Evolutionary conservation across 805 yeast genomes (phyloP).

Genomic region (Jamesozyma hellenica): DNA sequence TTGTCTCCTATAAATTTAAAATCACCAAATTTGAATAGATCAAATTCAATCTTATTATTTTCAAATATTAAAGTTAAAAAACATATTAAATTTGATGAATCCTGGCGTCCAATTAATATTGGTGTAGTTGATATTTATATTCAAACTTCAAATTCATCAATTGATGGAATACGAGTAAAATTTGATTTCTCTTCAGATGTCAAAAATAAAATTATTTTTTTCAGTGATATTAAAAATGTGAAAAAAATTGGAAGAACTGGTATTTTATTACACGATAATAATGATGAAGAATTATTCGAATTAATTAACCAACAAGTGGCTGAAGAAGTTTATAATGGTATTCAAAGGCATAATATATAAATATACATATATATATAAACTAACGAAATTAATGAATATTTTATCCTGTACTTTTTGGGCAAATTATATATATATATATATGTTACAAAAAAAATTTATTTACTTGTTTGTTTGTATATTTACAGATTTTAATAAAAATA

Average conservation of each 20-base stretch:
- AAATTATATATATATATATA: too few species aligned
- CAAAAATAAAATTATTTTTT: slow-evolving; percentile 1
- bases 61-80: slow-evolving; percentile 17
- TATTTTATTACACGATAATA: slow-evolving; percentile 9
- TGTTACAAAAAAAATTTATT: too few species aligned
- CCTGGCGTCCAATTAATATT: slow-evolving; percentile 13
- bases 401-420: too few species aligned
- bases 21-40: slow-evolving; percentile 6
- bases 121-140: slow-evolving; percentile 13
- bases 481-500: not conserved
- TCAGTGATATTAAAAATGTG: slow-evolving; percentile 10
- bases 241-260: slow-evolving; percentile 24
- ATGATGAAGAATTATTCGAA: slow-evolving; percentile 16
- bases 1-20: slow-evolving; percentile 5
- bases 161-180: slow-evolving; percentile 4
- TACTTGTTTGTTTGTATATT: too few species aligned
- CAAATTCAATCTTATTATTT: slow-evolving; percentile 6
- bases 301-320: slow-evolving; percentile 16
- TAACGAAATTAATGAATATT: not conserved
- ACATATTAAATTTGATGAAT: slow-evolving; percentile 9
- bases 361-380: not conserved
- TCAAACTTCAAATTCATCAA: slow-evolving; percentile 6
- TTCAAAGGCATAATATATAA: slow-evolving; percentile 2
- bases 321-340: slow-evolving; percentile 14
- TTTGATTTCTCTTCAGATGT: slow-evolving; percentile 7